A percentile compares a stretch with the other conserved stretches of the same genome.
These are phyloP conservation scores for Trichomonas gallinae DNA, from an alignment of 208 protist genomes.

Conservation along the genomic window DNA sequence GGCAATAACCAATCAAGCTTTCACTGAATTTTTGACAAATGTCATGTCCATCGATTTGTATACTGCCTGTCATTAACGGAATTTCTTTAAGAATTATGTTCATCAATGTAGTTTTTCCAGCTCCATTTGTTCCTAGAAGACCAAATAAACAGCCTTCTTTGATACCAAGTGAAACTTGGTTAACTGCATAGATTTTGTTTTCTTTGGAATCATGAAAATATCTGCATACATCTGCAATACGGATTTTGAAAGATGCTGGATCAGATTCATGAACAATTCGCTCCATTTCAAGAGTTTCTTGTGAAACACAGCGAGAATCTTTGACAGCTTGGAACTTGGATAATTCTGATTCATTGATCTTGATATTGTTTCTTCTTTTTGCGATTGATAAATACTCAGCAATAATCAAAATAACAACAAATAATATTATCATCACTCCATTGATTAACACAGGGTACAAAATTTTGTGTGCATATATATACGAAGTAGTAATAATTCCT, in stretches of 20 bases:
- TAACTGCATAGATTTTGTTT: too few relatives aligned
- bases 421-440: too few relatives aligned
- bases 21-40: background rate
- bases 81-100: background rate
- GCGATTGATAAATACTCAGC: too few relatives aligned
- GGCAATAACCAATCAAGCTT: background rate
- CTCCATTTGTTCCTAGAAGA: slow-evolving; percentile 27
- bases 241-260: background rate
- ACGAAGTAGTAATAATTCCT: too few relatives aligned
- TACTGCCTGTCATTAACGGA: background rate
- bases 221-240: background rate
- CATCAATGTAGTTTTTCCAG: slow-evolving; percentile 31
- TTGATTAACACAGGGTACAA: too few relatives aligned
- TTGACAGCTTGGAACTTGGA: too few relatives aligned
- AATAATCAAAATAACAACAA: too few relatives aligned
- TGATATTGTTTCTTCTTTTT: too few relatives aligned
- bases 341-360: too few relatives aligned
- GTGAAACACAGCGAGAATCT: too few relatives aligned
- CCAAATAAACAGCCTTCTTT: background rate
- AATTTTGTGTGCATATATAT: too few relatives aligned
- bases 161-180: background rate
- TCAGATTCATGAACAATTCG: background rate
- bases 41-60: background rate
- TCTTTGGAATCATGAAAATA: background rate
- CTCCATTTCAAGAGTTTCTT: background rate